These are phyloP conservation scores for Halophytophthora polymorphica DNA, from an alignment of 352 stramenopile species.

Conservation along the genomic window DNA sequence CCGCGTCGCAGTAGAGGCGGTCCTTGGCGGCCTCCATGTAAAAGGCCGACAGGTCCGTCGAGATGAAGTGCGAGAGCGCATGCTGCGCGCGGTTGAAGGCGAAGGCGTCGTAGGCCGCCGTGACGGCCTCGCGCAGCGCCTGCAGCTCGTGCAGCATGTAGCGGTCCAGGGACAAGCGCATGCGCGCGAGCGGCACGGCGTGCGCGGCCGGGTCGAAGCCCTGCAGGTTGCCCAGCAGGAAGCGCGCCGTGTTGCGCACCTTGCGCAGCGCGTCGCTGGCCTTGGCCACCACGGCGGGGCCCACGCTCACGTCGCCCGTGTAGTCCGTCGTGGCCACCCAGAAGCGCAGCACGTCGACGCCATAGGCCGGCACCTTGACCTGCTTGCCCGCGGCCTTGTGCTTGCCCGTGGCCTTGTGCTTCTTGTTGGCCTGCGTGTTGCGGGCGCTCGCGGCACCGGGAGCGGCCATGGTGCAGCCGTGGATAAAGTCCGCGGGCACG, in stretches of 20 bases:
- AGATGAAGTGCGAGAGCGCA: slow-evolving; percentile 91
- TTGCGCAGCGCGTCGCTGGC: slow-evolving; percentile 79
- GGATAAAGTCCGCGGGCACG: slow-evolving; percentile 93
- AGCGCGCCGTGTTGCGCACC: slow-evolving; percentile 96
- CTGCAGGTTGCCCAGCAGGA: slow-evolving; percentile 95
- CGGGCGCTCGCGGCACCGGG: slow-evolving; percentile 16
- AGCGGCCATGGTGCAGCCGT: slow-evolving; percentile 65
- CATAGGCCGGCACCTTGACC: slow-evolving; percentile 88
- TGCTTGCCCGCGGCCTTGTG: slow-evolving; percentile 63
- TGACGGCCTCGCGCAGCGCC: slow-evolving; percentile 79
- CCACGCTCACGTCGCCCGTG: slow-evolving; percentile 93
- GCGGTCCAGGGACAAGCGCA: slow-evolving; percentile 89
- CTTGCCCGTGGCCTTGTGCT: slow-evolving; percentile 55
- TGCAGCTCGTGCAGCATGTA: slow-evolving; percentile 94
- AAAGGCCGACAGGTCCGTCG: slow-evolving; percentile 96
- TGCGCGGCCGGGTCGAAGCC: slow-evolving; percentile 89
- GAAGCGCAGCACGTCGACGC: slow-evolving; percentile 95
- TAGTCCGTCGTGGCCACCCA: slow-evolving; percentile 98
- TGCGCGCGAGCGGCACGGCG: slow-evolving; percentile 83
- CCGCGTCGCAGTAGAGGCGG: slow-evolving; percentile 93
- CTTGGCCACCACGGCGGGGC: slow-evolving; percentile 88
- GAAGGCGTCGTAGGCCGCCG: slow-evolving; percentile 76
- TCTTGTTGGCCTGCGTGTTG: slow-evolving; percentile 81
- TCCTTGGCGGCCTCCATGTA: slow-evolving; percentile 98
- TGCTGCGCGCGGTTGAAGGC: slow-evolving; percentile 93